Percentiles rank a stretch among this genome's conserved stretches.
These are phyloP conservation scores for Boletus bicolor DNA, from an alignment of 768 basidiomycete genomes.

Conservation along the genomic window DNA sequence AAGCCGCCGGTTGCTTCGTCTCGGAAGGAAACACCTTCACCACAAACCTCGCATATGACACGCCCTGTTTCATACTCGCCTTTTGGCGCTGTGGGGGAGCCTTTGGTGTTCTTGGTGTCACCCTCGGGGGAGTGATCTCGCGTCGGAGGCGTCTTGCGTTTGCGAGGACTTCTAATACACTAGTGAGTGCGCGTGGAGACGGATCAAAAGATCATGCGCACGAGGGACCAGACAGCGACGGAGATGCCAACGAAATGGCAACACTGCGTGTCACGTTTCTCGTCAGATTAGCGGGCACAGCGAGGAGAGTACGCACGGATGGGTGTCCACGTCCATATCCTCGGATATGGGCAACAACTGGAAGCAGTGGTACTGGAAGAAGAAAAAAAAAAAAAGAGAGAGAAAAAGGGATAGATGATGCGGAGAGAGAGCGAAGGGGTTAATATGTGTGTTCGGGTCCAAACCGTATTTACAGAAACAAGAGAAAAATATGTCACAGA, in stretches of 20 bases:
- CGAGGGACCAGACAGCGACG: conserved; percentile 14
- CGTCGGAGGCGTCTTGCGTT: conserved; percentile 37
- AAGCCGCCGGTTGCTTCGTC: conserved; percentile 62
- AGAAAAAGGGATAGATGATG: conserved; percentile 12
- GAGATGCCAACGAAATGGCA: conserved; percentile 10
- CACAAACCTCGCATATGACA: conserved; percentile 65
- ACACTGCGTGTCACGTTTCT: conserved; percentile 13
- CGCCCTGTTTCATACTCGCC: conserved; percentile 65
- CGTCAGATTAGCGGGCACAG: conserved; percentile 15
- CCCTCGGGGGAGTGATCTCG: conserved; percentile 18
- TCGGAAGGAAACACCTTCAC: conserved; percentile 59
- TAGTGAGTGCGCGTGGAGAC: conserved; percentile 13
- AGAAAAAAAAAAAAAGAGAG: neutral
- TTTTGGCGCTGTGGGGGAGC: conserved; percentile 23
- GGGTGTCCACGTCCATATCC: conserved; percentile 19
- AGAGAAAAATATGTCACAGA: conserved; percentile 41
- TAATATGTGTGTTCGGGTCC: conserved; percentile 37
- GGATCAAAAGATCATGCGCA: conserved; percentile 22
- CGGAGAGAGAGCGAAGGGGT: conserved; percentile 25
- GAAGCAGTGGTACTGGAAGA: conserved; percentile 2
- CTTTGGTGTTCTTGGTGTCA: conserved; percentile 8
- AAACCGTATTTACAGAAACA: conserved; percentile 39
- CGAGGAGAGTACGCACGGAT: conserved; percentile 17
- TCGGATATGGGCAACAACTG: conserved; percentile 10
- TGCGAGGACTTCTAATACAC: conserved; percentile 34